Conservation (phyloP, 2,329 filamentous ascomycete species). For the Aspergillus brasiliensis region DNA sequence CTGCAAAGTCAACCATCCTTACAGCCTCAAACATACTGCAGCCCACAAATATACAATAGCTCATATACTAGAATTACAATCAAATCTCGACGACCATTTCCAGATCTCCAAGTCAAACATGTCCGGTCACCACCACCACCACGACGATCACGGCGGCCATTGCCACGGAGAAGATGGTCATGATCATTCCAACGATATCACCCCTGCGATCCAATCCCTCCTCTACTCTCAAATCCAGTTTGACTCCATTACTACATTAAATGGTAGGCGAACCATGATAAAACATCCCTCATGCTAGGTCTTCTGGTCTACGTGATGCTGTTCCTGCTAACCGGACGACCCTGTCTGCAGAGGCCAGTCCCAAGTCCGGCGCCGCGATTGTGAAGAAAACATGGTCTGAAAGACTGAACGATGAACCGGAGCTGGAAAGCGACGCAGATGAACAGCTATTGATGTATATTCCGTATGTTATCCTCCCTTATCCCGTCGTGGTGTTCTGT, state of each 20-base stretch:
- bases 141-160: conserved; percentile 46
- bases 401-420: conserved; percentile 68
- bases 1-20: neutral
- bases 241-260: conserved; percentile 78
- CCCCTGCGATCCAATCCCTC: conserved; percentile 84
- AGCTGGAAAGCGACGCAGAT: conserved; percentile 83
- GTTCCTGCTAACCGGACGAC: neutral
- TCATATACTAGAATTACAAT: neutral
- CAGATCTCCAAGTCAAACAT: conserved; percentile 19
- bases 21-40: neutral
- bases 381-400: conserved; percentile 92
- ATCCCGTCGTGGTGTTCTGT: neutral
- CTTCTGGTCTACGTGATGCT: conserved; percentile 1
- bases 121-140: conserved; percentile 42
- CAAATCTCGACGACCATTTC: neutral
- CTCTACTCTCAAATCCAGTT: conserved; percentile 94
- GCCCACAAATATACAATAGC: too few species aligned
- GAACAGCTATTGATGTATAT: conserved; percentile 92
- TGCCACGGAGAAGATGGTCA: conserved; percentile 62
- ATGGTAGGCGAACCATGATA: conserved; percentile 52
- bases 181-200: conserved; percentile 90
- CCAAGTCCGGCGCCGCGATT: conserved; percentile 70
- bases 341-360: conserved; percentile 53
- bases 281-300: neutral
- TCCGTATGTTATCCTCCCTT: conserved; percentile 62